Base-by-base conservation (phyloP, 2,329 filamentous ascomycete genomes). In the Clonostachys rosea region DNA sequence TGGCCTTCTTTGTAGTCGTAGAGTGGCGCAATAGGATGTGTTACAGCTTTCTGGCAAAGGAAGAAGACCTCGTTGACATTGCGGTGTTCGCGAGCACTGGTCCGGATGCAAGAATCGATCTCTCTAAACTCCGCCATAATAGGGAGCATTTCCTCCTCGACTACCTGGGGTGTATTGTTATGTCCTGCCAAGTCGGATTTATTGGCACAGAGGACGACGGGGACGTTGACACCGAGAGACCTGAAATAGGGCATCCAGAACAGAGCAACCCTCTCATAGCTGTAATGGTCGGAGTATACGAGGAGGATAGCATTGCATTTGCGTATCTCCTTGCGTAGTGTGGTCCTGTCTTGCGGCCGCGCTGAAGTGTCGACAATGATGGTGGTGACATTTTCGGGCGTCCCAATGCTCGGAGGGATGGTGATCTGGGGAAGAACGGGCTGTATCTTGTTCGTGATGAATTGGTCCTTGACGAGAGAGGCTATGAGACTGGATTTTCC, bases 211-310 rank as follows among this genome's bases (percentile, higher is more conserved):
- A 99, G 74, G 41, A 99, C 91, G 11, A 99, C 94, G 0, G 94
- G 94, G 18, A 99, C 91, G 63, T 99, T 99, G 62, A 99, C 94
- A n/a, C 94, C 94, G 37, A 99, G 80, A 5, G 91, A 96, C 51
- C 94, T 87, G 62, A 99, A 97, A 68, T 96, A 95, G 11, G 94
- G 94, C 81, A 99, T 87, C 94, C 94, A 99, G 68, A 97, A 99
- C 42, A 99, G 76, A 5, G 92, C 94, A 5, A 99, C 91, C 36
- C 94, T 79, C 65, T 99, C 94, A 71, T 97, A 99, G 76, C 91
- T 97, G 74, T 99, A 99, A 69, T 97, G 92, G 65, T 99, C 94
- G 55, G 91, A 91, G 67, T 99, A 99, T 47, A 99, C 91, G 40
- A 99, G 82, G 16, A 97, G 78, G 54, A 99, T 97, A 55, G 96